Conservation (phyloP, 176 grass and related monocot species). For the Aegilops longissima region DNA sequence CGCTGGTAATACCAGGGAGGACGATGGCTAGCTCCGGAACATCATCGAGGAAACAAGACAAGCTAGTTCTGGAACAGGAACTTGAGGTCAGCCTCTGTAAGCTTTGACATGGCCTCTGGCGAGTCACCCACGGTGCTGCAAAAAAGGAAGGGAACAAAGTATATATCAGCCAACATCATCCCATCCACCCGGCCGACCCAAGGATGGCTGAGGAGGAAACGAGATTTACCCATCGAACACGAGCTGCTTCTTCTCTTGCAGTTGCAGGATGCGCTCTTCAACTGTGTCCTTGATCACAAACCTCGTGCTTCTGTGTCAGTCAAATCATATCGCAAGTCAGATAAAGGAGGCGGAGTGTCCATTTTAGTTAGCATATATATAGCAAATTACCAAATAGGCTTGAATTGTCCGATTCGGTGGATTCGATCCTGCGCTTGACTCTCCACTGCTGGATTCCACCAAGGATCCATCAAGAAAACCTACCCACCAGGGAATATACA, state of each 20-base stretch:
- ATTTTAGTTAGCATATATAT: background rate
- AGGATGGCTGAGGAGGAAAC: background rate
- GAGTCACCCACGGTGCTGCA: constrained; percentile 69
- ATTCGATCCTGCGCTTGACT: constrained; percentile 95
- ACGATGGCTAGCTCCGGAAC: too few relatives aligned
- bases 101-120: constrained; percentile 73
- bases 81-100: constrained; percentile 70
- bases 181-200: background rate
- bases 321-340: background rate
- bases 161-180: constrained; percentile 5
- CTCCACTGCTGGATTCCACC: constrained; percentile 95
- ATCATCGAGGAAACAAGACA: too few relatives aligned
- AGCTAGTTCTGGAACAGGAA: constrained; percentile 74
- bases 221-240: constrained; percentile 82
- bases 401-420: constrained; percentile 95
- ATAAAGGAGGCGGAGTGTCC: background rate
- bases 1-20: too few relatives aligned
- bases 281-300: constrained; percentile 79
- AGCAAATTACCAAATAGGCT: constrained; percentile 74
- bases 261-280: constrained; percentile 80
- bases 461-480: constrained; percentile 98
- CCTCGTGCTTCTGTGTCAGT: constrained; percentile 54
- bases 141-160: background rate
- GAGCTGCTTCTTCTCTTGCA: constrained; percentile 89
- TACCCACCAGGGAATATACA: constrained; percentile 29